These are phyloP conservation scores for Alternaria brassicae DNA, from an alignment of 2,329 filamentous ascomycete species.

Conservation along the genomic window DNA sequence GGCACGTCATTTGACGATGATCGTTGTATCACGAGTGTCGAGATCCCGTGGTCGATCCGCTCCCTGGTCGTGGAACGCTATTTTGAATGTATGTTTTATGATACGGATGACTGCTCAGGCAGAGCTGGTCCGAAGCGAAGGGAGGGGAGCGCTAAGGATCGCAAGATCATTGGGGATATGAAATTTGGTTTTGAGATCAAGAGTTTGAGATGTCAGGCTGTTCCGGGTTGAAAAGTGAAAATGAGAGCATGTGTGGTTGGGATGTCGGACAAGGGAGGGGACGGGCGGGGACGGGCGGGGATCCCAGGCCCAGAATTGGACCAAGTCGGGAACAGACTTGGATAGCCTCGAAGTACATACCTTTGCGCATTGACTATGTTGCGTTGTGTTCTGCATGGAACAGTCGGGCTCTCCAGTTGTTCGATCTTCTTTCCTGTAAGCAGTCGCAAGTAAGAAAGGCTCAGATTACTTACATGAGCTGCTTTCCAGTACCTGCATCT, in stretches of 20 bases:
- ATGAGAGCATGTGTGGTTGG: neutral
- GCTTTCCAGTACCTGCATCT: neutral
- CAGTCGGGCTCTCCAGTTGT: neutral
- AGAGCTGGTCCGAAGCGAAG: neutral
- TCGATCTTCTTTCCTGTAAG: neutral
- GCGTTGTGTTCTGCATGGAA: neutral
- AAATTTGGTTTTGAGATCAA: neutral
- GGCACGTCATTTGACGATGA: neutral
- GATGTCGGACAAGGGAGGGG: too few relatives aligned
- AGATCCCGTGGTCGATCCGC: neutral
- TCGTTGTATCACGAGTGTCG: neutral
- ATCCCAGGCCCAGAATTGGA: neutral
- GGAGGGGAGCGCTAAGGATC: neutral
- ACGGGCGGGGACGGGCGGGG: neutral
- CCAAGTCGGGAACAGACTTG: neutral
- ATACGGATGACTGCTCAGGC: neutral
- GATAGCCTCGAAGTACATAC: too few relatives aligned
- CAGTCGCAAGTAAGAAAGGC: neutral
- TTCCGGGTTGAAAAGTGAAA: neutral
- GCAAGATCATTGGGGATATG: neutral
- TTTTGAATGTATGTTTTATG: neutral
- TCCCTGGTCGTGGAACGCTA: neutral
- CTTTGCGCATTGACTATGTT: rapidly evolving
- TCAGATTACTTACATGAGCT: neutral
- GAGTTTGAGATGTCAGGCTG: neutral